phyloP scores from a whole-genome alignment of 495 filamentous ascomycete genomes.

The Xylaria venustula region DNA sequence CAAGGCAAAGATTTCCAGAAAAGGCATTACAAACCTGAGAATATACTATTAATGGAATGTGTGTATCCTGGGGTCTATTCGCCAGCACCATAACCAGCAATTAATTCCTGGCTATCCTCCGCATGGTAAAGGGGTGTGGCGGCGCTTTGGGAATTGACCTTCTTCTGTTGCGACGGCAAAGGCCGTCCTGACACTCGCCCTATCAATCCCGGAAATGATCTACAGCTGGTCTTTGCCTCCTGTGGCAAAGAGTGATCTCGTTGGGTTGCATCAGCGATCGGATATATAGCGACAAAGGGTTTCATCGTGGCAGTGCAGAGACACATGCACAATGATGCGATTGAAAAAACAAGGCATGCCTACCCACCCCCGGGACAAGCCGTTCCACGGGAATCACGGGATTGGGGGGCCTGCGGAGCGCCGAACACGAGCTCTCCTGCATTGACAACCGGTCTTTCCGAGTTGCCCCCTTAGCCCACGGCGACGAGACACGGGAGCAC shows the following conservation, averaged over 20 bases:
- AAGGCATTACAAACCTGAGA: not conserved
- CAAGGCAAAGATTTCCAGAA: not conserved
- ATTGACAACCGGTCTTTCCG: slow-evolving; percentile 1
- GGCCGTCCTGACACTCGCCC: not conserved
- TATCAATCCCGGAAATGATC: slow-evolving; percentile 5
- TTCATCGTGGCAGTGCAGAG: slow-evolving; percentile 14
- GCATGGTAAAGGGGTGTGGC: not conserved
- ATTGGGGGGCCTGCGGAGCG: slow-evolving; percentile 1
- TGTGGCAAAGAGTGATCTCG: slow-evolving; percentile 1
- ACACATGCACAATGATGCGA: not conserved
- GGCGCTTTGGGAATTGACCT: not conserved
- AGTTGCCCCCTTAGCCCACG: not conserved
- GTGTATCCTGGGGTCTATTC: not conserved
- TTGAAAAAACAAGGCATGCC: slow-evolving; percentile 1
- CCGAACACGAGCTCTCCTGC: slow-evolving; percentile 14
- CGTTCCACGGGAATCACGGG: slow-evolving; percentile 4
- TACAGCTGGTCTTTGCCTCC: not conserved
- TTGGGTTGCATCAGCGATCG: slow-evolving; percentile 11
- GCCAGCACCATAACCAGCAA: not conserved
- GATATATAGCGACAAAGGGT: slow-evolving; percentile 6
- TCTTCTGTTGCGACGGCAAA: not conserved
- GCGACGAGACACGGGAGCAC: not conserved
- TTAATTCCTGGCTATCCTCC: slow-evolving; percentile 2
- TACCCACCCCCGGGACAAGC: not conserved
- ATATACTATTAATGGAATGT: not conserved